These are phyloP conservation scores for Paecilomyces dactylethromorphus DNA, from an alignment of 2,329 filamentous ascomycete genomes.

Conservation along the genomic window DNA sequence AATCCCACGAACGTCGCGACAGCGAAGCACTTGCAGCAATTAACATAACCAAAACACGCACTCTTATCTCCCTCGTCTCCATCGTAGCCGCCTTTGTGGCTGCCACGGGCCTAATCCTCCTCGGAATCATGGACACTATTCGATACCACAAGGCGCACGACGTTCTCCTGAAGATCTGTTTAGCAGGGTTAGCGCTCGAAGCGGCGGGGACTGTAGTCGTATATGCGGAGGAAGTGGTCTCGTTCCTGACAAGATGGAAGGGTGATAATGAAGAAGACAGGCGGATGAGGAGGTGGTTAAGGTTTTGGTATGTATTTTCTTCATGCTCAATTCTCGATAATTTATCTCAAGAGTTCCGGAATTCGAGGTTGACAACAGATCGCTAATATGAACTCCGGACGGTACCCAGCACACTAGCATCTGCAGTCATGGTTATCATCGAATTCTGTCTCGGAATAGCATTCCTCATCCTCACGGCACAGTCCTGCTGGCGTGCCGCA, in stretches of 20 bases:
- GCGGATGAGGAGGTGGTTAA: slow-evolving; percentile 9
- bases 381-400: background rate
- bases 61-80: background rate
- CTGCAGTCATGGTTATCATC: background rate
- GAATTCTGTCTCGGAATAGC: background rate
- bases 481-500: background rate
- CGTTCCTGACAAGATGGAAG: slow-evolving; percentile 10
- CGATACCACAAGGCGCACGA: slow-evolving; percentile 12
- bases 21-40: background rate
- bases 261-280: slow-evolving; percentile 8
- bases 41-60: background rate
- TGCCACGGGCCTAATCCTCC: background rate
- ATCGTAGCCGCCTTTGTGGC: background rate
- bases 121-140: slow-evolving; percentile 2
- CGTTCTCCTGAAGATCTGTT: slow-evolving; percentile 13
- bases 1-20: background rate
- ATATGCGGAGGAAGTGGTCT: slow-evolving; percentile 14
- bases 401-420: background rate
- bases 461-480: background rate
- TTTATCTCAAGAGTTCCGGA: background rate
- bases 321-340: background rate
- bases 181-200: slow-evolving; percentile 13
- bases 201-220: slow-evolving; percentile 14
- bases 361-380: too few relatives aligned
- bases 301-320: slow-evolving; percentile 10